Evolutionary conservation across 441 rosid species (phyloP).

Genomic region (Brassica hybrid): DNA sequence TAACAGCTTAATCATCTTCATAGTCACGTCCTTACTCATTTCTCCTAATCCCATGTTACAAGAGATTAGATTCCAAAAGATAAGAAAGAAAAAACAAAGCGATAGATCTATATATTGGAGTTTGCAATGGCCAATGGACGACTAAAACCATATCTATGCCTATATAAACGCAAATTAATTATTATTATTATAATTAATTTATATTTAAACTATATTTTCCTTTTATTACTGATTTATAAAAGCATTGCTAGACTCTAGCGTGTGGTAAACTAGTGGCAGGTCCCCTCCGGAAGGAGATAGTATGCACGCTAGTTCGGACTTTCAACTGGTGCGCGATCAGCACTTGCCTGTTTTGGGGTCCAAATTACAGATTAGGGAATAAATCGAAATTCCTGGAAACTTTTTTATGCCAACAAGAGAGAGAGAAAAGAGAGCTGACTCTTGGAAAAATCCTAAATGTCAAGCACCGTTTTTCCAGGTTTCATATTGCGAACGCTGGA

Average conservation of each 20-base stretch:
- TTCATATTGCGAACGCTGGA: conserved; percentile 1
- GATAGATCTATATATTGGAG: conserved; percentile 6
- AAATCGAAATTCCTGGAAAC: background rate
- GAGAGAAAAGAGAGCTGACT: background rate
- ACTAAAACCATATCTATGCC: background rate
- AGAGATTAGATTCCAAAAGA: conserved; percentile 19
- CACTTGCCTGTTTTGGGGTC: background rate
- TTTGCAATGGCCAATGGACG: background rate
- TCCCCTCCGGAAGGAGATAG: background rate
- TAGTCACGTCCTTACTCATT: conserved; percentile 21
- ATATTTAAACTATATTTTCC: conserved; percentile 1
- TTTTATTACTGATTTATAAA: background rate
- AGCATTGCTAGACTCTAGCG: background rate
- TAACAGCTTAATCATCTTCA: conserved; percentile 41
- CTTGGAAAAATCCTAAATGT: background rate
- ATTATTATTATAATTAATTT: background rate
- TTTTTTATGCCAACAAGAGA: background rate
- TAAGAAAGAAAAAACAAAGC: background rate
- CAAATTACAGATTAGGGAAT: background rate
- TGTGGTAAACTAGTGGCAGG: conserved; percentile 10
- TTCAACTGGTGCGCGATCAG: background rate
- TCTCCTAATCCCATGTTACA: conserved; percentile 18
- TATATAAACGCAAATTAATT: background rate
- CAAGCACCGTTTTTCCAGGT: background rate
- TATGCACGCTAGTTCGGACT: conserved; percentile 1